These are phyloP conservation scores for Salix exigua DNA, from an alignment of 345 rosid genomes.

Conservation along the genomic window DNA sequence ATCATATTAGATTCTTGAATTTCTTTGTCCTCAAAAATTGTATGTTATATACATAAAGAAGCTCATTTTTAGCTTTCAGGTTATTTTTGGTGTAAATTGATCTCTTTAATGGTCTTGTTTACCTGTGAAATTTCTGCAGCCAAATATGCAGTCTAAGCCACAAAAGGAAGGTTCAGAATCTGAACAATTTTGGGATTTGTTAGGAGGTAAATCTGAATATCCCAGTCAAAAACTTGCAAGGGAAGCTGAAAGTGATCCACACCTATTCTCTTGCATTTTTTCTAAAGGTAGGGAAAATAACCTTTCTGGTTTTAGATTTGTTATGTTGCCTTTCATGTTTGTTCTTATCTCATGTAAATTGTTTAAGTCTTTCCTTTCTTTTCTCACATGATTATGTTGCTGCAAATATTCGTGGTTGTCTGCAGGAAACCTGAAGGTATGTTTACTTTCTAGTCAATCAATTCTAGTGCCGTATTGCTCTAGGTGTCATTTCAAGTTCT, in stretches of 20 bases:
- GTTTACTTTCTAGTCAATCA: constrained; percentile 20
- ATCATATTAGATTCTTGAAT: no score
- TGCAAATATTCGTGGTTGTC: constrained; percentile 28
- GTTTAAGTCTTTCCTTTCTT: constrained; percentile 21
- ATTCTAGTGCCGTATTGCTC: neutral
- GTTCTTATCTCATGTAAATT: constrained; percentile 4
- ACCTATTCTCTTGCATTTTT: constrained; percentile 79
- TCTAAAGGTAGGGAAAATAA: constrained; percentile 48
- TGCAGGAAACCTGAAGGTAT: constrained; percentile 85
- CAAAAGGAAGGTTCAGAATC: constrained; percentile 95
- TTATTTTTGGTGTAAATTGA: neutral
- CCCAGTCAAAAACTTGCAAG: constrained; percentile 64
- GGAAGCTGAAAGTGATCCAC: constrained; percentile 87
- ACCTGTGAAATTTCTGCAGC: constrained; percentile 50
- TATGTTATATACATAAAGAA: constrained; percentile 1
- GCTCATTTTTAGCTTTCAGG: constrained; percentile 10
- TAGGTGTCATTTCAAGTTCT: constrained; percentile 1
- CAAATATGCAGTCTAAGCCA: constrained; percentile 67
- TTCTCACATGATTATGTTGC: constrained; percentile 14
- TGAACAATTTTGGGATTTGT: constrained; percentile 85
- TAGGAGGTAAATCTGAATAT: constrained; percentile 86
- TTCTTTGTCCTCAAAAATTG: neutral
- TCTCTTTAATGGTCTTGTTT: neutral
- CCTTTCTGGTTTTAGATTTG: constrained; percentile 7
- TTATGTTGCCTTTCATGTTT: neutral